These are phyloP conservation scores for Physcomitrellopsis africana DNA, from an alignment of 225 moss, liverwort and hornwort species.

Conservation along the genomic window DNA sequence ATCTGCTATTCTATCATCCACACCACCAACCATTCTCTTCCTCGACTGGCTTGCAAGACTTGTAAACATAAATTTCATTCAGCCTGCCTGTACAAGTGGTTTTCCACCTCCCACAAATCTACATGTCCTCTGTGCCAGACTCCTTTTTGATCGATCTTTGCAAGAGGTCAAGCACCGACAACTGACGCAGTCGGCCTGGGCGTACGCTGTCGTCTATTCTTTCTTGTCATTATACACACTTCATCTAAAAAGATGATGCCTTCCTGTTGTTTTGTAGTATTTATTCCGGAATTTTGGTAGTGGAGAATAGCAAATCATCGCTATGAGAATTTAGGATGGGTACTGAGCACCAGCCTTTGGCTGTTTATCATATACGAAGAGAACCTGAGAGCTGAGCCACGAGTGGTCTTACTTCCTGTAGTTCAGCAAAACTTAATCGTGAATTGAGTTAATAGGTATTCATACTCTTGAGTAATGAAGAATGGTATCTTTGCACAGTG, in stretches of 20 bases:
- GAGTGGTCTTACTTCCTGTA: background rate
- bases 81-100: constrained; percentile 98
- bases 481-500: no score
- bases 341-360: constrained; percentile 4
- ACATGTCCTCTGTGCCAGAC: constrained; percentile 99
- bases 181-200: background rate
- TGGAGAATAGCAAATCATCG: constrained; percentile 21
- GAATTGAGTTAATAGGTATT: background rate
- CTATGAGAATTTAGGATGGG: constrained; percentile 18
- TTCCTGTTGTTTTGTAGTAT: constrained; percentile 3
- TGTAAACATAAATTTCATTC: constrained; percentile 97
- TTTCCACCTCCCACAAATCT: constrained; percentile 93
- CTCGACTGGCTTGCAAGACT: constrained; percentile 87
- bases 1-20: constrained; percentile 99
- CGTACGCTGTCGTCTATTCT: background rate
- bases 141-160: constrained; percentile 58
- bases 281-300: constrained; percentile 32
- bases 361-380: constrained; percentile 7
- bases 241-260: background rate
- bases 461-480: no score
- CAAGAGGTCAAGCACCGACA: constrained; percentile 6
- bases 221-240: background rate
- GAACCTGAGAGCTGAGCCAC: background rate
- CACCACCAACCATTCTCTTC: constrained; percentile 86
- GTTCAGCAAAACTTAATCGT: background rate